These are phyloP conservation scores for Leavenworthia alabamica DNA, from an alignment of 345 rosid species.

Conservation along the genomic window DNA sequence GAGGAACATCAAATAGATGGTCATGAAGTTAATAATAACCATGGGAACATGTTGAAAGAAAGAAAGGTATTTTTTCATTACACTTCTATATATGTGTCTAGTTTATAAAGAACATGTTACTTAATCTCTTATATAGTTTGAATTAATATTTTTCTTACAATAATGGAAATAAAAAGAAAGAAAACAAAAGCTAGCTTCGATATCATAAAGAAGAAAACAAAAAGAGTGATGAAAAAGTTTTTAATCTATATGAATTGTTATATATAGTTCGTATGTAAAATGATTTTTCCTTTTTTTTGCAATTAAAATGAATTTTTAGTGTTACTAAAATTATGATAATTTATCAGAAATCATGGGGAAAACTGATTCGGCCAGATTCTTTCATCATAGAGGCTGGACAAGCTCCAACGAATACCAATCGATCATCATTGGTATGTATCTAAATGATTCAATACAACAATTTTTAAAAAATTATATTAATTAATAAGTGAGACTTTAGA, in stretches of 20 bases:
- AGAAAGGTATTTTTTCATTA: constrained; percentile 10
- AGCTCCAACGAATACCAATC: constrained; percentile 24
- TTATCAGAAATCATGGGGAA: constrained; percentile 58
- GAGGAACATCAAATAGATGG: constrained; percentile 14
- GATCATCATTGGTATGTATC: constrained; percentile 27
- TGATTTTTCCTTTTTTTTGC: no score
- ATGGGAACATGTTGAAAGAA: constrained; percentile 17
- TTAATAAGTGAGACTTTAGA: no score
- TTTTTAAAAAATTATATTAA: no score
- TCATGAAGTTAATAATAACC: not conserved
- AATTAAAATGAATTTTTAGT: not conserved
- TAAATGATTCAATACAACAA: no score
- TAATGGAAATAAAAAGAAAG: no score
- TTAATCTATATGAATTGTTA: not conserved
- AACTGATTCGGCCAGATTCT: constrained; percentile 60
- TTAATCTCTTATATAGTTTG: not conserved
- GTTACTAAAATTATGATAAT: not conserved
- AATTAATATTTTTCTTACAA: not conserved
- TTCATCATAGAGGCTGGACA: constrained; percentile 65
- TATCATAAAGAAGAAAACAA: not conserved
- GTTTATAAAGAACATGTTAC: not conserved
- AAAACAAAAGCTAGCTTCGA: not conserved
- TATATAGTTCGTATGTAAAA: not conserved
- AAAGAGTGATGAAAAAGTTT: no score
- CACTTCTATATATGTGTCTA: not conserved